Percentiles rank a stretch among this genome's conserved stretches.
Evolutionary conservation across 1,284 basidiomycete genomes (phyloP).

Genomic region (Bjerkandera adusta): DNA sequence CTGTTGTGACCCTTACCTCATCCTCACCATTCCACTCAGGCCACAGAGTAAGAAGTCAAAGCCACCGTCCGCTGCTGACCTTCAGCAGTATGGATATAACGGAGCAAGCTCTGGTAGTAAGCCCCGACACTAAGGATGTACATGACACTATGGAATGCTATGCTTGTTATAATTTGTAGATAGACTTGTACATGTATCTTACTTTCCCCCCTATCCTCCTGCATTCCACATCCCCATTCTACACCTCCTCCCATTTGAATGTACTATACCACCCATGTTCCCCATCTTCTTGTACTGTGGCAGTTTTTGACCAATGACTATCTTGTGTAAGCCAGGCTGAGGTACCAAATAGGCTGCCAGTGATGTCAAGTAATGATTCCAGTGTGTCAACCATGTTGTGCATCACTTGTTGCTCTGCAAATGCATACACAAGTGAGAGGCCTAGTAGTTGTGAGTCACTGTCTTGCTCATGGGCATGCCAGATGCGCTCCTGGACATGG

Average conservation of each 20-base stretch:
- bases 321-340: constrained; percentile 39
- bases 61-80: too few relatives aligned
- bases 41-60: too few relatives aligned
- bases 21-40: too few relatives aligned
- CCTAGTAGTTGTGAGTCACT: constrained; percentile 33
- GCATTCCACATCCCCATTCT: neutral
- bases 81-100: too few relatives aligned
- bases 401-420: constrained; percentile 45
- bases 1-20: too few relatives aligned
- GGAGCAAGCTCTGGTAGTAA: too few relatives aligned
- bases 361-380: constrained; percentile 40
- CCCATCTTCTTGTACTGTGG: constrained; percentile 11
- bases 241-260: constrained; percentile 12
- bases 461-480: constrained; percentile 29
- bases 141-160: too few relatives aligned
- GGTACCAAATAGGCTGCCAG: constrained; percentile 44
- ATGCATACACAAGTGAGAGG: constrained; percentile 40
- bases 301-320: constrained; percentile 22
- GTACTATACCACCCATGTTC: constrained; percentile 16
- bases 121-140: too few relatives aligned
- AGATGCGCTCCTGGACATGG: constrained; percentile 37
- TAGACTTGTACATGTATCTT: too few relatives aligned
- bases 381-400: constrained; percentile 42
- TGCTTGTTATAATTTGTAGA: too few relatives aligned
- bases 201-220: too few relatives aligned